Conservation (phyloP, 2,329 filamentous ascomycete genomes). For the Penicillium sp. region DNA sequence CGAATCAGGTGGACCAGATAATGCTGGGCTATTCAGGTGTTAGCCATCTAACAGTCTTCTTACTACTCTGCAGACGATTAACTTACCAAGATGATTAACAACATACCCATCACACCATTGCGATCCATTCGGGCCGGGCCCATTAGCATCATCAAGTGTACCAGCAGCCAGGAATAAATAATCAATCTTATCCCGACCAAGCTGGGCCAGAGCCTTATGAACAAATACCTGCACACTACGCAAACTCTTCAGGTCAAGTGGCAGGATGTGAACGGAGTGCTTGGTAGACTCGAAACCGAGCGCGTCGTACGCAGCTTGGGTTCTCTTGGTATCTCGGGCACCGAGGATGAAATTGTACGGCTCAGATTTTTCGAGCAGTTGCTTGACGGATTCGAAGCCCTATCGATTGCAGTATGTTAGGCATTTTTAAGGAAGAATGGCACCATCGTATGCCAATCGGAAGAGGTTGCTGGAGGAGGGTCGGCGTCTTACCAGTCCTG, state of each 20-base stretch:
- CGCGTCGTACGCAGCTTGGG: conserved; percentile 27
- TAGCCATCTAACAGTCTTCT: background rate
- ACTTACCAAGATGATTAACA: conserved; percentile 35
- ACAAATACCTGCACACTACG: conserved; percentile 33
- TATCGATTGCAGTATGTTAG: conserved; percentile 14
- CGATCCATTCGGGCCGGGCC: conserved; percentile 33
- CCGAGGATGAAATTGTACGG: conserved; percentile 35
- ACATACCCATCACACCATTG: conserved; percentile 33
- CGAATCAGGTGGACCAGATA: conserved; percentile 30
- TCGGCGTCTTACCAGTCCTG: conserved; percentile 25
- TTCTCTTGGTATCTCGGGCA: conserved; percentile 27
- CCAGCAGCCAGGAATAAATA: conserved; percentile 32
- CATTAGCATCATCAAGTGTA: conserved; percentile 22
- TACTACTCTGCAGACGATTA: too few species aligned
- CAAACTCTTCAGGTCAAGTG: conserved; percentile 30
- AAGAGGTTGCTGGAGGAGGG: background rate
- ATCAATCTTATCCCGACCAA: conserved; percentile 27
- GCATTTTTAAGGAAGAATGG: background rate
- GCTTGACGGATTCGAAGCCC: conserved; percentile 37
- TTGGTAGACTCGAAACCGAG: conserved; percentile 30
- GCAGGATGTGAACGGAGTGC: conserved; percentile 28
- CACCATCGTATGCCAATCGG: background rate
- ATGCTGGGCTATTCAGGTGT: conserved; percentile 27
- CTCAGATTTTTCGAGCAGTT: conserved; percentile 30
- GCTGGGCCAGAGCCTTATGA: conserved; percentile 25